phyloP scores from a whole-genome alignment of 805 yeast genomes.

The Diddensiella caesifluorescens region DNA sequence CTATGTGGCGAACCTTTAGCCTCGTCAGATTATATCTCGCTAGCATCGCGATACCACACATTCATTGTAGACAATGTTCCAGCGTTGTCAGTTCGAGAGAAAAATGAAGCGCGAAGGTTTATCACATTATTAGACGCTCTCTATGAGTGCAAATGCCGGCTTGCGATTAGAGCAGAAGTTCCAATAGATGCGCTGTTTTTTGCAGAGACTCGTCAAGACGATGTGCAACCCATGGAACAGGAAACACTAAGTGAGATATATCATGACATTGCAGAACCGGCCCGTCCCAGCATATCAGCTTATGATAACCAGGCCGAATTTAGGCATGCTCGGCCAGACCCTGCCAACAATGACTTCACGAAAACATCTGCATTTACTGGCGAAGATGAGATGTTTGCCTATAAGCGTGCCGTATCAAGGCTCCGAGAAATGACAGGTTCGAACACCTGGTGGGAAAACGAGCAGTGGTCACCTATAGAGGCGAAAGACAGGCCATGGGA shows the following conservation, averaged over 20 bases:
- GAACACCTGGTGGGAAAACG: slow-evolving; percentile 44
- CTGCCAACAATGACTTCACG: slow-evolving; percentile 36
- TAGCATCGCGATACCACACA: slow-evolving; percentile 55
- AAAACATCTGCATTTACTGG: slow-evolving; percentile 60
- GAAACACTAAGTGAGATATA: slow-evolving; percentile 66
- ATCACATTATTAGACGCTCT: slow-evolving; percentile 64
- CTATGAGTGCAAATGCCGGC: slow-evolving; percentile 60
- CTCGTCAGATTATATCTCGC: slow-evolving; percentile 64
- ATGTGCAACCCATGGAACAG: slow-evolving; percentile 42
- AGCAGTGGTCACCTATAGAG: slow-evolving; percentile 50
- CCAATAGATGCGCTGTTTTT: slow-evolving; percentile 53
- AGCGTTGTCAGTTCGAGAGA: slow-evolving; percentile 47
- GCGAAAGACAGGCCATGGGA: slow-evolving; percentile 58
- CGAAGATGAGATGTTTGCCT: slow-evolving; percentile 72
- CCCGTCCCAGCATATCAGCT: slow-evolving; percentile 62
- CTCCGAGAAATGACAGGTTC: slow-evolving; percentile 53
- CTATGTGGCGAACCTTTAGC: slow-evolving; percentile 55
- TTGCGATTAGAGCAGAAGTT: slow-evolving; percentile 48
- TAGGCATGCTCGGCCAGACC: slow-evolving; percentile 17
- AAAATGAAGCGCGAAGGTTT: slow-evolving; percentile 63
- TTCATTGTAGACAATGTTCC: slow-evolving; percentile 60
- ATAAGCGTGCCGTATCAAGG: slow-evolving; percentile 63
- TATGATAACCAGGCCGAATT: slow-evolving; percentile 36
- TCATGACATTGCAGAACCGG: slow-evolving; percentile 56
- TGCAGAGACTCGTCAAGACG: slow-evolving; percentile 41